Base-by-base conservation (phyloP, 2,329 filamentous ascomycete genomes). In the Arthrobotrys iridis region DNA sequence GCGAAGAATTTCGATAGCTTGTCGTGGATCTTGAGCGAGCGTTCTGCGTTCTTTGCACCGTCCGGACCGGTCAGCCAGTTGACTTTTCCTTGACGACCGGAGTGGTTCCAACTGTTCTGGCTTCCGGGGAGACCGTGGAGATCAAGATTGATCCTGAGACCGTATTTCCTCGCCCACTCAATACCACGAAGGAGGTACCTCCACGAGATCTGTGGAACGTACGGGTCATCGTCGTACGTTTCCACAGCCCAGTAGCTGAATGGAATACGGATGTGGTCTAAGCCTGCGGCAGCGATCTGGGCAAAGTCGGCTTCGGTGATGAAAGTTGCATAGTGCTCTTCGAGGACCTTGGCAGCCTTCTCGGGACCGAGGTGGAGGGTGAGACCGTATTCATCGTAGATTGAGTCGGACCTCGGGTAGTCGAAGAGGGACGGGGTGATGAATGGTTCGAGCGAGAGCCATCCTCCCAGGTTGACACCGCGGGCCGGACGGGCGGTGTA, bases 81-180 rank as follows among this genome's bases (percentile, higher is more conserved):
- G 77, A 98, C 94, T 0, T 83, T 75, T 0, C 95, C 94, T 81
- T 91, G 90, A 7, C 89, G 88, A 0, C 95, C 95, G 78, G 92
- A 96, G 82, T 99, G 95, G 79, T 97, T 97, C 94, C 94, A 98
- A 0, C 95, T 95, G 80, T 99, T 99, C 81, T 98, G 95, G 76
- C 91, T 94, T 0, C 95, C 95, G 0, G 94, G 94, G 0, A 95
- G 85, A 13, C 87, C 93, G 83, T 99, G 95, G 2, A 97, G 84
- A 81, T 99, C 95, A 2, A 99, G 87, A 77, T 98, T 98, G 40
- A 99, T 88, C 0, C 95, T 90, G 2, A 99, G 85, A 0, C 95
- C 95, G 81, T 97, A 91, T 80, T 96, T 93, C 26, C 95, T 90
- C 45, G 91, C 92, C 87, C 92, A 99, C 82, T 99, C 95, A 78